phyloP scores from a whole-genome alignment of 345 rosid genomes.

The Linum trigynum region DNA sequence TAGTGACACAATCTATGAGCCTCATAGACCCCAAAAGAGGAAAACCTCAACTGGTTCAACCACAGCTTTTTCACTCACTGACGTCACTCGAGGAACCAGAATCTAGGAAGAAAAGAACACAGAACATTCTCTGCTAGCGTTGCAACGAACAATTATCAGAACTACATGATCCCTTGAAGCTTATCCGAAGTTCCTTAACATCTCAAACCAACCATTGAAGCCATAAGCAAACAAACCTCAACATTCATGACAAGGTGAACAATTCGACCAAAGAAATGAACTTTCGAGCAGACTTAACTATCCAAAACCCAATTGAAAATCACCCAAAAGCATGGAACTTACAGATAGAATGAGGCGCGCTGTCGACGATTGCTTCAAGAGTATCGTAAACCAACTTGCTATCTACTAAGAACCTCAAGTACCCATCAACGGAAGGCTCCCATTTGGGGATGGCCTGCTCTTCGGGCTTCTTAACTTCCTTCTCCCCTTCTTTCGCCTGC shows the following conservation, averaged over 20 bases:
- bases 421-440: constrained; percentile 78
- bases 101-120: no score
- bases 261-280: neutral
- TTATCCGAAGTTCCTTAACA: neutral
- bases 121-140: no score
- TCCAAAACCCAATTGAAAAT: neutral
- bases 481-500: constrained; percentile 88
- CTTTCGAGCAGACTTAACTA: neutral
- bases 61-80: no score
- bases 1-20: no score
- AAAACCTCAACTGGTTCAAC: no score
- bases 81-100: no score
- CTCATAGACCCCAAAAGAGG: no score
- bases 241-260: neutral
- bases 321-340: constrained; percentile 21
- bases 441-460: constrained; percentile 55
- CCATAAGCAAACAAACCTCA: neutral
- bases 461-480: constrained; percentile 58
- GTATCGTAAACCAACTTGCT: constrained; percentile 88
- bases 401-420: constrained; percentile 79
- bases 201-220: neutral
- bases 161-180: no score
- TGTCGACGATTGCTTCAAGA: constrained; percentile 58
- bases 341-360: constrained; percentile 64
- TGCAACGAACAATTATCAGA: no score